A percentile compares a stretch with the other conserved stretches of the same genome.
phyloP scores from a whole-genome alignment of 805 yeast genomes.

The Sungouiozyma ichnusensis region DNA sequence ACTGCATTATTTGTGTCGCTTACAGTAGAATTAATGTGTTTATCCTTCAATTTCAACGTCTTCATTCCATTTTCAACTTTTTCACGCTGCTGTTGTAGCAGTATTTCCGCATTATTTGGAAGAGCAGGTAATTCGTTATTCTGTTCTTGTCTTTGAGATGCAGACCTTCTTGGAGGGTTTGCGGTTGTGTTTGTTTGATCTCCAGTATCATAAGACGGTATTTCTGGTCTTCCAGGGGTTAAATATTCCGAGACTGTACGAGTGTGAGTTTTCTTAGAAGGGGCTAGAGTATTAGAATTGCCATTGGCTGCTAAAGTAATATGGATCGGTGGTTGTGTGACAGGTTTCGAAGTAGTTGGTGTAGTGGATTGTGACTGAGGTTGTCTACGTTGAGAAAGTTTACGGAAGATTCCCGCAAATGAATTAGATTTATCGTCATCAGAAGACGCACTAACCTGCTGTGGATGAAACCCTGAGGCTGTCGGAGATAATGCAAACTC shows the following conservation, averaged over 20 bases:
- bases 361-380: constrained; percentile 5
- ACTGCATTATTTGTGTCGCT: not conserved
- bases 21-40: not conserved
- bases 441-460: constrained; percentile 14
- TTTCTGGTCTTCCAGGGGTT: constrained; percentile 18
- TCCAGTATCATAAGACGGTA: constrained; percentile 25
- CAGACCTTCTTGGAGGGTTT: constrained; percentile 18
- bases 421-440: constrained; percentile 17
- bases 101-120: constrained; percentile 27
- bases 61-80: constrained; percentile 16
- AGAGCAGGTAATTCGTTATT: constrained; percentile 25
- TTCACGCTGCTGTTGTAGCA: constrained; percentile 25
- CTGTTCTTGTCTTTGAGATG: constrained; percentile 20
- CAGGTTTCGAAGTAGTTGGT: constrained; percentile 6
- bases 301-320: constrained; percentile 3
- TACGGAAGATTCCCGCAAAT: constrained; percentile 28
- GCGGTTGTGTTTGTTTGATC: constrained; percentile 4
- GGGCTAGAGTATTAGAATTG: constrained; percentile 1
- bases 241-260: constrained; percentile 33
- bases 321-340: constrained; percentile 1
- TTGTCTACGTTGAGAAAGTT: constrained; percentile 26
- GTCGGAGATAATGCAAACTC: constrained; percentile 23
- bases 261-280: constrained; percentile 19
- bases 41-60: constrained; percentile 10
- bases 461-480: constrained; percentile 1